A percentile compares a stretch with the other conserved stretches of the same genome.
These are phyloP conservation scores for Pyronema omphalodes DNA, from an alignment of 495 filamentous ascomycete genomes.

Conservation along the genomic window DNA sequence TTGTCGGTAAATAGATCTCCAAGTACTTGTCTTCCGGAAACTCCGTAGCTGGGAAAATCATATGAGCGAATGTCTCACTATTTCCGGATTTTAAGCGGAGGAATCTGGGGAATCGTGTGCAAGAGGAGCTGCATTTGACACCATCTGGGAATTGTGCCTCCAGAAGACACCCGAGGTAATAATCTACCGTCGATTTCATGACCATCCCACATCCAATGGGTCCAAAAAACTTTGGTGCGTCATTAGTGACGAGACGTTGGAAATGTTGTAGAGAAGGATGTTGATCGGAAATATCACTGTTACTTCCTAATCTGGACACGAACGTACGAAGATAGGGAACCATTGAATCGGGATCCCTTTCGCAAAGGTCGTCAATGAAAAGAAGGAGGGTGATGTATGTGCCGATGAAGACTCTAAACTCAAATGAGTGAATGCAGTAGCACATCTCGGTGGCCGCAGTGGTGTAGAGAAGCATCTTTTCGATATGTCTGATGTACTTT, in stretches of 20 bases:
- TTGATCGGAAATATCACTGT: background rate
- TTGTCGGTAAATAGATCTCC: background rate
- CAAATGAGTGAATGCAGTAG: background rate
- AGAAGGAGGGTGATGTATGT: background rate
- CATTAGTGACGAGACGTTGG: background rate
- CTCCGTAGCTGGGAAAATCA: slow-evolving; percentile 1
- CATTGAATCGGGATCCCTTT: background rate
- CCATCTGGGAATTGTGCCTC: background rate
- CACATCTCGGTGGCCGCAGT: background rate
- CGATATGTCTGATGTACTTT: background rate
- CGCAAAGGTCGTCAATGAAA: background rate
- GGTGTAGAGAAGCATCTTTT: background rate
- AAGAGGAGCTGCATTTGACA: background rate
- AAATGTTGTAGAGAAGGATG: background rate
- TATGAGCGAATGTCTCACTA: background rate
- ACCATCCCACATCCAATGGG: background rate
- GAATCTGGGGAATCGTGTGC: slow-evolving; percentile 1
- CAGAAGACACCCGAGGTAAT: background rate
- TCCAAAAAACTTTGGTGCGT: background rate
- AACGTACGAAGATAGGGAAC: background rate
- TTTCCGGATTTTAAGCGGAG: slow-evolving; percentile 3
- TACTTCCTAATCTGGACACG: background rate
- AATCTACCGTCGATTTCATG: slow-evolving; percentile 1
- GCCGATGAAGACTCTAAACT: background rate
- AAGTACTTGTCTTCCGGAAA: slow-evolving; percentile 6